Percentiles rank a stretch among this genome's conserved stretches.
These are phyloP conservation scores for Aureobasidium sp. DNA, from an alignment of 2,329 filamentous ascomycete species.

Conservation along the genomic window DNA sequence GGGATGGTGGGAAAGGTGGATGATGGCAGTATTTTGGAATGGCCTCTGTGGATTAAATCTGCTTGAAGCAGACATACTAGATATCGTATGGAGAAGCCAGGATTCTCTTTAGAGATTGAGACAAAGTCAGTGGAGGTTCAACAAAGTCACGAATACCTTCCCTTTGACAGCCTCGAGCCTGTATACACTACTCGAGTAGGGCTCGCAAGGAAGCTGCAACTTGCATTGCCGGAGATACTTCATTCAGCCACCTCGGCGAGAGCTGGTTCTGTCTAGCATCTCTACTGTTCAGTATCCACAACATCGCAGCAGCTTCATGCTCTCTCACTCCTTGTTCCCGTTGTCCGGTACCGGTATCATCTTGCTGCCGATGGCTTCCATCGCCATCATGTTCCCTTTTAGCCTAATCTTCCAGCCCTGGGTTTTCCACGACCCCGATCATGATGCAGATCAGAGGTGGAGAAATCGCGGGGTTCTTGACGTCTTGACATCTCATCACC, in stretches of 20 bases:
- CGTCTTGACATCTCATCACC: neutral
- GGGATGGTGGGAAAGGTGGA: neutral
- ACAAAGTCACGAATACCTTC: too few relatives aligned
- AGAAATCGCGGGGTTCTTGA: conserved; percentile 13
- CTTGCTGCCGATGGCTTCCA: neutral
- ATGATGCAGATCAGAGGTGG: conserved; percentile 5
- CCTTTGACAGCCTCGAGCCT: neutral
- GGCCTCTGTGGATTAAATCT: neutral
- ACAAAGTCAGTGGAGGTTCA: too few relatives aligned
- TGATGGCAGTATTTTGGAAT: neutral
- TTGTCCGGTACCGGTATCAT: neutral
- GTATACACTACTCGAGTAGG: neutral
- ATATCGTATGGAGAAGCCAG: neutral
- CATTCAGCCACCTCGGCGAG: neutral
- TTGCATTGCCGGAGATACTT: neutral
- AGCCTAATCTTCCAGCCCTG: neutral
- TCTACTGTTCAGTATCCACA: too few relatives aligned
- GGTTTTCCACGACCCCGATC: neutral
- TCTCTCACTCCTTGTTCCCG: neutral
- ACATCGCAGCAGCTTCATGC: neutral
- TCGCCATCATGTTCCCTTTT: neutral
- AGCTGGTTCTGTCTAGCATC: neutral
- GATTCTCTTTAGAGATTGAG: neutral
- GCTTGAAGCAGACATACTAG: neutral
- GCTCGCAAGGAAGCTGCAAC: neutral